phyloP scores from a whole-genome alignment of 1,284 basidiomycete species.

The Lentinus polychrous region DNA sequence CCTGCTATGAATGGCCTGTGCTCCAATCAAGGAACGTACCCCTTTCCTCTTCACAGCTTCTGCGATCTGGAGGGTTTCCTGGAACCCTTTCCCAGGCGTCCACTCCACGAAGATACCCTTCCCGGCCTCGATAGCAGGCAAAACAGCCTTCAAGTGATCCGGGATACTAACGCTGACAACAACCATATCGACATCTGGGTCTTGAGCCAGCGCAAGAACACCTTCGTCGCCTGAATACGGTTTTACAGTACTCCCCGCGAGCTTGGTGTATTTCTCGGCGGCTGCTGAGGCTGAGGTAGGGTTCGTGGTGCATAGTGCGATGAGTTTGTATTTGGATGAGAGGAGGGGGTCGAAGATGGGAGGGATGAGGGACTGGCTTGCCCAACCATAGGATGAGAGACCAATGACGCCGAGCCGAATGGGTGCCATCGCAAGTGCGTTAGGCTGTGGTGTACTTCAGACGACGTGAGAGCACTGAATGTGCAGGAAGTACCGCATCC shows the following conservation, averaged over 20 bases:
- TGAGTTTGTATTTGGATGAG: conserved; percentile 17
- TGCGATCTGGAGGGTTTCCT: conserved; percentile 27
- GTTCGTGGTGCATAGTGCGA: conserved; percentile 24
- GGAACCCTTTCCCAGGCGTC: conserved; percentile 26
- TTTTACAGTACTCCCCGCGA: conserved; percentile 18
- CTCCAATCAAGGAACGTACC: conserved; percentile 26
- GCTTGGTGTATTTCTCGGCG: conserved; percentile 21
- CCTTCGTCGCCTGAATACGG: conserved; percentile 23
- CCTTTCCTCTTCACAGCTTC: conserved; percentile 25
- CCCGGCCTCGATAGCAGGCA: conserved; percentile 28
- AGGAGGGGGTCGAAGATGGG: conserved; percentile 14
- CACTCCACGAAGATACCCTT: conserved; percentile 35
- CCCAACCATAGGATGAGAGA: conserved; percentile 27
- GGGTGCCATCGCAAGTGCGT: conserved; percentile 10
- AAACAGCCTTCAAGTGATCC: conserved; percentile 20
- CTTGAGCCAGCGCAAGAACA: conserved; percentile 19
- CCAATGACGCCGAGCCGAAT: conserved; percentile 27
- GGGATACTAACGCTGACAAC: conserved; percentile 27
- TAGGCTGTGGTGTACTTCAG: too few relatives aligned
- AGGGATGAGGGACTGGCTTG: conserved; percentile 19
- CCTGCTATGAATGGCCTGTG: conserved; percentile 25
- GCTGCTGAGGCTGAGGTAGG: conserved; percentile 20
- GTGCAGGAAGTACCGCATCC: too few relatives aligned
- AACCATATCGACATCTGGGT: conserved; percentile 31
- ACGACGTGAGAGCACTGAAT: too few relatives aligned